A percentile compares a stretch with the other conserved stretches of the same genome.
Evolutionary conservation across 2,329 filamentous ascomycete species (phyloP).

Genomic region (Salinomyces thailandicus): DNA sequence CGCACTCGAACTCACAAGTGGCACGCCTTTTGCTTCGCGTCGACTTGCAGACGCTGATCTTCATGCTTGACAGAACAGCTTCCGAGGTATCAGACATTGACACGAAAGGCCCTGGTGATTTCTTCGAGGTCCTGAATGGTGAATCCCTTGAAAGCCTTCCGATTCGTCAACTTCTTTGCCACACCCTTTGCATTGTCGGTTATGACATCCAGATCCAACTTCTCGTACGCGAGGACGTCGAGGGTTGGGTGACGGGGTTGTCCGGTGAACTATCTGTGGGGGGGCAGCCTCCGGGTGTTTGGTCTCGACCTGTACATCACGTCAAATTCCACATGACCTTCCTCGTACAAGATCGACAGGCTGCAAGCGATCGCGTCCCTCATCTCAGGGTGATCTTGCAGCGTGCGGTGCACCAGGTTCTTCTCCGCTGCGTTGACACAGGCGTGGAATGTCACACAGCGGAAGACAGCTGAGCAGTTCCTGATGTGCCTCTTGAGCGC

Average conservation of each 20-base stretch:
- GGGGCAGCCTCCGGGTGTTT: no score
- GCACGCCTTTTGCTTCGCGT: no score
- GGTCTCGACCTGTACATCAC: not conserved
- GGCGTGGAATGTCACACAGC: not conserved
- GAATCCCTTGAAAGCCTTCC: not conserved
- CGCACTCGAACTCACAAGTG: no score
- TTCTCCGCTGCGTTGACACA: not conserved
- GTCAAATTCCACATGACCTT: not conserved
- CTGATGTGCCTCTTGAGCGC: no score
- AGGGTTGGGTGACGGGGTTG: not conserved
- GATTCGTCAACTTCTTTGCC: not conserved
- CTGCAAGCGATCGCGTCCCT: not conserved
- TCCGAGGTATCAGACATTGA: no score
- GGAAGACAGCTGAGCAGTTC: not conserved
- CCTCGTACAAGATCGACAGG: not conserved
- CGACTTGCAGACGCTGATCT: no score
- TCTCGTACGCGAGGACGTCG: no score
- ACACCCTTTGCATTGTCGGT: not conserved
- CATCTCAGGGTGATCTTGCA: not conserved
- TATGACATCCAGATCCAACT: not conserved
- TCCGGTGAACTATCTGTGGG: no score
- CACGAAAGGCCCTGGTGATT: not conserved
- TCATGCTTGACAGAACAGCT: no score
- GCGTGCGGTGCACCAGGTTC: not conserved
- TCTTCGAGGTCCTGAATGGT: not conserved